Base-by-base conservation (phyloP, 352 stramenopile genomes). In the Phytopythium mirpurense region DNA sequence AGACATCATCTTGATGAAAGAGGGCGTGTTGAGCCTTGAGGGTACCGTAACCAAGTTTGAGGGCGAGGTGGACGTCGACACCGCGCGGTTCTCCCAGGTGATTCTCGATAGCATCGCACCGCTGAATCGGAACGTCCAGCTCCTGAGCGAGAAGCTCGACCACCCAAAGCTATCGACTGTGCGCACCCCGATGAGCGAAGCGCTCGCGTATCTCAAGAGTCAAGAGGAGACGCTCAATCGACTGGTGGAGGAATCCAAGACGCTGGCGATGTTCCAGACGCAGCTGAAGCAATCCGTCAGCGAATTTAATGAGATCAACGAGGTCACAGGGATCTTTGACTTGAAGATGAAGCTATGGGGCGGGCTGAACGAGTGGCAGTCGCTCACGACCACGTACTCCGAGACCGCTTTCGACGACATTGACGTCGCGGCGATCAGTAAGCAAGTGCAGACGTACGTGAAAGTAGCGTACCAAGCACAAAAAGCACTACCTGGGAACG, bases 1-100 rank as follows among this genome's bases (percentile, higher is more conserved):
- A 49, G 74, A 96, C 52, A 93, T 98, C 47, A 87, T 96, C 47
- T 83, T 98, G 40, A 90, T 98, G 78, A 96, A 97, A 34, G 87
- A 98, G 61, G 86, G 91, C 8, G 89, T 98, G 2, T 59, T 89
- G 37, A 86, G 78, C 37, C 68, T 98, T 1, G 93, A 98, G 67
- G 81, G 79, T 7, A 95, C 86, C 0, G 72, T 97, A 2, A 90
- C 88, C 5, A 81, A 85, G 19, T 96, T 95, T 31, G 90, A 98
- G 68, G 89, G 75, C 15, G 82, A 96, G 29, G 76, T 97, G 29
- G 90, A 98, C 52, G 85, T 89, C 24, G 93, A 98, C 45, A 97
- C 85, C 6, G 84, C 78, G 3, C 86, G 89, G 8, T 98, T 98
- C 47, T 88, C 86, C 8, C 81, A 94, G 35, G 65, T 94, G 23